These are phyloP conservation scores for Phytophthora pinifolia DNA, from an alignment of 352 stramenopile species.

Conservation along the genomic window DNA sequence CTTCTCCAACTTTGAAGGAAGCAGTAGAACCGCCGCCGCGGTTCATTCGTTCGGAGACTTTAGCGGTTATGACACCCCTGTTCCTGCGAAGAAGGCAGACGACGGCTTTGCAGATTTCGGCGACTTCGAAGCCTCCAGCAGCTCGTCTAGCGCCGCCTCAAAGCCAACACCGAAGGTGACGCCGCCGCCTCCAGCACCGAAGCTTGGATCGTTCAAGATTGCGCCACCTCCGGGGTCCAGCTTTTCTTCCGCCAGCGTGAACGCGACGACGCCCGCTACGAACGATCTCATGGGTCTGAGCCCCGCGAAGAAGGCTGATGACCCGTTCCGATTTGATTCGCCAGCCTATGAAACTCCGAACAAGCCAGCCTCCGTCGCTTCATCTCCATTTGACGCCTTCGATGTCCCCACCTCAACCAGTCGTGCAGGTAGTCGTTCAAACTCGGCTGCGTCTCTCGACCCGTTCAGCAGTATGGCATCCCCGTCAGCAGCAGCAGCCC, in stretches of 20 bases:
- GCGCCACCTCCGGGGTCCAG: constrained; percentile 52
- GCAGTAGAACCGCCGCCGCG: constrained; percentile 30
- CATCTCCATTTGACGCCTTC: constrained; percentile 46
- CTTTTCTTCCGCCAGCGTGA: constrained; percentile 39
- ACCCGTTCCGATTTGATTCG: constrained; percentile 62
- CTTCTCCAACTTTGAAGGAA: constrained; percentile 71
- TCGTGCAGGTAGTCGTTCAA: constrained; percentile 15
- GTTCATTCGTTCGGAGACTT: constrained; percentile 48
- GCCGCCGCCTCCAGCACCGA: constrained; percentile 21
- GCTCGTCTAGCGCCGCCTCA: constrained; percentile 16
- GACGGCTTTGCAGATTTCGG: constrained; percentile 55
- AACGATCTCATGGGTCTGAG: constrained; percentile 78
- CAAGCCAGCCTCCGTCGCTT: constrained; percentile 13
- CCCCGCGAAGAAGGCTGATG: constrained; percentile 37
- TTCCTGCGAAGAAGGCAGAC: constrained; percentile 20
- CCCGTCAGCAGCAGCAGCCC: constrained; percentile 13
- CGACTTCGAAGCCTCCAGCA: constrained; percentile 43
- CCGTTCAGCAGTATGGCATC: constrained; percentile 37
- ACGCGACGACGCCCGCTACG: constrained; percentile 15
- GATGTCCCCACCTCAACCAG: constrained; percentile 30
- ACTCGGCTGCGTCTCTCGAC: constrained; percentile 33
- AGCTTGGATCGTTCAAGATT: constrained; percentile 74
- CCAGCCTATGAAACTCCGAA: constrained; percentile 18
- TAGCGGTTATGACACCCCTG: constrained; percentile 43
- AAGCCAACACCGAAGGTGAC: constrained; percentile 32